Percentiles rank a stretch among this genome's conserved stretches.
These are phyloP conservation scores for Wilcoxina mikolae DNA, from an alignment of 495 filamentous ascomycete genomes.

Conservation along the genomic window DNA sequence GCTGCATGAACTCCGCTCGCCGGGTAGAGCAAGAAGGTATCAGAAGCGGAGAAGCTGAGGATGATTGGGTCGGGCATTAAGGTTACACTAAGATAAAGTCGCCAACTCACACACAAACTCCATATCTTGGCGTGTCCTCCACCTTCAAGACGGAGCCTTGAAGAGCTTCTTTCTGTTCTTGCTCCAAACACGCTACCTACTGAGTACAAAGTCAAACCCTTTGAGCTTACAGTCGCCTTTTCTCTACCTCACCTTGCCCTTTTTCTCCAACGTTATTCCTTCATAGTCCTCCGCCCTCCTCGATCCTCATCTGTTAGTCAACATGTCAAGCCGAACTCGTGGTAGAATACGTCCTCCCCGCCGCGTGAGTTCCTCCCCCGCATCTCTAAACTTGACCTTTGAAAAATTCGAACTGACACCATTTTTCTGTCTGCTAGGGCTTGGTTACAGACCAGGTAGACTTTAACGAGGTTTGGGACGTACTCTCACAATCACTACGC, in stretches of 20 bases:
- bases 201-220: no score
- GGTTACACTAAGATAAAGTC: no score
- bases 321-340: slow-evolving; percentile 24
- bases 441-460: slow-evolving; percentile 45
- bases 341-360: slow-evolving; percentile 55
- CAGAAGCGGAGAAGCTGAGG: no score
- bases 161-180: no score
- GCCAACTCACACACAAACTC: no score
- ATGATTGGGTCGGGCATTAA: no score
- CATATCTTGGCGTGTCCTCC: no score
- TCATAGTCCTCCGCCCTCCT: not conserved
- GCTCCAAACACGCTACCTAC: no score
- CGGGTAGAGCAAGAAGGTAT: no score
- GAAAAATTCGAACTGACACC: not conserved
- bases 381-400: slow-evolving; percentile 21
- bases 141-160: no score
- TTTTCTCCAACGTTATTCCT: not conserved
- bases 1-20: no score
- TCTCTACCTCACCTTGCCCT: not conserved
- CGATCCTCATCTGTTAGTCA: not conserved
- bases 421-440: slow-evolving; percentile 33
- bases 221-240: not conserved
- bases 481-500: slow-evolving; percentile 53
- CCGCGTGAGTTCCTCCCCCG: slow-evolving; percentile 60
- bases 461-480: slow-evolving; percentile 69